Evolutionary conservation across 495 filamentous ascomycete species (phyloP).

Genomic region (Xylaria flabelliformis): DNA sequence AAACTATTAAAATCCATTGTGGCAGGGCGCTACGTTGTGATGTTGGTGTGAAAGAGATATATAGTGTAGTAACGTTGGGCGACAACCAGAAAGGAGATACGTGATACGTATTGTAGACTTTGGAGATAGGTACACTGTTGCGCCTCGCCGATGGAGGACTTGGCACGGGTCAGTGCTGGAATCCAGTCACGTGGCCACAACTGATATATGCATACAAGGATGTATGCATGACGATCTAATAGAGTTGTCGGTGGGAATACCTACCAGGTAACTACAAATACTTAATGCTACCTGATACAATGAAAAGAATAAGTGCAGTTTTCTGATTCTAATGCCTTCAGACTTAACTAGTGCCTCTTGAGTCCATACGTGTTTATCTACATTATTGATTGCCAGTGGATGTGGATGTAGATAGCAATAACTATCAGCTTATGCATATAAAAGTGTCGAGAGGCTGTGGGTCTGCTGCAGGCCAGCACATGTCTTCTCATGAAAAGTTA

Average conservation of each 20-base stretch:
- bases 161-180: constrained; percentile 4
- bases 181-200: not conserved
- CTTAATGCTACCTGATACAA: no score
- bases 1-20: constrained; percentile 86
- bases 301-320: no score
- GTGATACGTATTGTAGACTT: not conserved
- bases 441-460: not conserved
- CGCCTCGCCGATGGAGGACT: constrained; percentile 3
- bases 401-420: not conserved
- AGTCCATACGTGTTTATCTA: not conserved
- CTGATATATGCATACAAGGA: not conserved
- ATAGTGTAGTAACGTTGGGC: constrained; percentile 18
- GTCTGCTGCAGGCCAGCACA: not conserved
- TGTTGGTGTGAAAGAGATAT: constrained; percentile 3
- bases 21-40: constrained; percentile 26
- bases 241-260: no score
- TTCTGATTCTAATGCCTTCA: not conserved
- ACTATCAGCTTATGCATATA: not conserved
- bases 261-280: no score
- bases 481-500: not conserved
- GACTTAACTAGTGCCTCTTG: not conserved
- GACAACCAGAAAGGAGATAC: constrained; percentile 7
- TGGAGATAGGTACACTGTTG: constrained; percentile 5
- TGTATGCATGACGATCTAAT: not conserved
- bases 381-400: no score